Percentiles rank a stretch among this genome's conserved stretches.
Conservation (phyloP, 2,329 filamentous ascomycete genomes). For the Trichoderma polysporum region DNA sequence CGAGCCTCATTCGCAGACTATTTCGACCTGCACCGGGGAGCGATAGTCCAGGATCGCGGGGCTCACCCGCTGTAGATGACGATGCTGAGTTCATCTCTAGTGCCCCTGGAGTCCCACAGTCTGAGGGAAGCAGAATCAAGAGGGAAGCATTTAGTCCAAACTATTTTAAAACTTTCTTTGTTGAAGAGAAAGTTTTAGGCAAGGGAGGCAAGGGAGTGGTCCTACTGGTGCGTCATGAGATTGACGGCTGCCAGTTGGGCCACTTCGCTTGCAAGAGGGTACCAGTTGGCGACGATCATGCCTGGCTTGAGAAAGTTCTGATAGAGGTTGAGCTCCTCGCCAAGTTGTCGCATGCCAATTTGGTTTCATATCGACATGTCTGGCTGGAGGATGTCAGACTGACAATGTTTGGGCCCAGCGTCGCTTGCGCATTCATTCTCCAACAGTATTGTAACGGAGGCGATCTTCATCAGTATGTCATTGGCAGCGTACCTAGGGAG, state of each 20-base stretch:
- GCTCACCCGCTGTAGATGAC: slow-evolving; percentile 27
- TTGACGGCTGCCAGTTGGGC: slow-evolving; percentile 85
- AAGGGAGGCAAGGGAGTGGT: slow-evolving; percentile 94
- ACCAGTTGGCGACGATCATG: slow-evolving; percentile 90
- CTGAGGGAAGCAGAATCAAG: slow-evolving; percentile 69
- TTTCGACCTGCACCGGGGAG: slow-evolving; percentile 45
- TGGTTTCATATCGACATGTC: slow-evolving; percentile 95
- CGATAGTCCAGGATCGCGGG: slow-evolving; percentile 22
- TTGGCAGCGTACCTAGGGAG: slow-evolving; percentile 63
- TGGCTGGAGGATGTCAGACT: slow-evolving; percentile 91
- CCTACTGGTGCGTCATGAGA: slow-evolving; percentile 84
- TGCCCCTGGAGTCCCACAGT: slow-evolving; percentile 47
- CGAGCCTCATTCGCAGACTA: slow-evolving; percentile 55
- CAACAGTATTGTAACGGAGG: slow-evolving; percentile 97
- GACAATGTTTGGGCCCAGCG: slow-evolving; percentile 82
- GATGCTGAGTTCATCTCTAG: slow-evolving; percentile 54
- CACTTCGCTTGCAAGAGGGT: slow-evolving; percentile 97
- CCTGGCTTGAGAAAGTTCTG: slow-evolving; percentile 91
- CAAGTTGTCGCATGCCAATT: slow-evolving; percentile 86
- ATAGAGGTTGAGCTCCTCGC: slow-evolving; percentile 92
- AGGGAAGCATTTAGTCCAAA: slow-evolving; percentile 84
- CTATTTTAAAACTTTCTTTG: slow-evolving; percentile 92
- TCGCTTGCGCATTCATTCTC: slow-evolving; percentile 93
- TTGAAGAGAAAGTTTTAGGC: slow-evolving; percentile 82
- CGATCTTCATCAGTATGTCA: slow-evolving; percentile 83